Evolutionary conservation across 257 asterid genomes (phyloP).

Genomic region (Linaria vulgaris): DNA sequence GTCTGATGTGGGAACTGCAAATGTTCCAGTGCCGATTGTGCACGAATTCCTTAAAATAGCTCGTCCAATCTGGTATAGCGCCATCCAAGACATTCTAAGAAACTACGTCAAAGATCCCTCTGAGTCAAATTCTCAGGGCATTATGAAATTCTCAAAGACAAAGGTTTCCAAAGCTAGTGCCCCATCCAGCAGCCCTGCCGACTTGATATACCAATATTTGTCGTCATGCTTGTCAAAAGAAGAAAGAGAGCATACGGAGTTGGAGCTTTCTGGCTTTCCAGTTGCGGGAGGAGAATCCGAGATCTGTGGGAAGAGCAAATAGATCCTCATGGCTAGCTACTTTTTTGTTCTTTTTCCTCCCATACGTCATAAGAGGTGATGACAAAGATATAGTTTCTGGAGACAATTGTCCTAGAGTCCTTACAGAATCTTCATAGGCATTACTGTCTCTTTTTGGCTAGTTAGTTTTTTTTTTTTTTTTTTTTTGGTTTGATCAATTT

Average conservation of each 20-base stretch:
- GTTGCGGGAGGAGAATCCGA: slow-evolving; percentile 20
- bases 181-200: slow-evolving; percentile 31
- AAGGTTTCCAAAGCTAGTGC: slow-evolving; percentile 31
- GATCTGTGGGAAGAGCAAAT: slow-evolving; percentile 23
- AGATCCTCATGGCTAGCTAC: slow-evolving; percentile 18
- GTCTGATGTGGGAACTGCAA: slow-evolving; percentile 82
- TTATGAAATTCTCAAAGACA: slow-evolving; percentile 50
- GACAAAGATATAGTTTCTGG: slow-evolving; percentile 9
- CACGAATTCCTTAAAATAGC: slow-evolving; percentile 83
- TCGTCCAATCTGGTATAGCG: slow-evolving; percentile 79
- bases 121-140: slow-evolving; percentile 48
- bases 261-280: slow-evolving; percentile 42
- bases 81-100: slow-evolving; percentile 58
- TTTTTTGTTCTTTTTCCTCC: slow-evolving; percentile 27
- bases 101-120: slow-evolving; percentile 63
- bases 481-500: too few species aligned
- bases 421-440: too few species aligned
- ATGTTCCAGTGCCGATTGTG: slow-evolving; percentile 56
- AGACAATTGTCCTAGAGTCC: background rate
- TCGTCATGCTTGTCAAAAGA: slow-evolving; percentile 66
- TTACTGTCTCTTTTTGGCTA: too few species aligned
- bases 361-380: slow-evolving; percentile 17
- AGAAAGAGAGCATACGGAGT: slow-evolving; percentile 51
- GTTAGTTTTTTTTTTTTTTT: too few species aligned
- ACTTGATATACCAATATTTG: slow-evolving; percentile 60